Percentiles rank a stretch among this genome's conserved stretches.
These are phyloP conservation scores for Elsinoe batatas DNA, from an alignment of 2,329 filamentous ascomycete species.

Conservation along the genomic window DNA sequence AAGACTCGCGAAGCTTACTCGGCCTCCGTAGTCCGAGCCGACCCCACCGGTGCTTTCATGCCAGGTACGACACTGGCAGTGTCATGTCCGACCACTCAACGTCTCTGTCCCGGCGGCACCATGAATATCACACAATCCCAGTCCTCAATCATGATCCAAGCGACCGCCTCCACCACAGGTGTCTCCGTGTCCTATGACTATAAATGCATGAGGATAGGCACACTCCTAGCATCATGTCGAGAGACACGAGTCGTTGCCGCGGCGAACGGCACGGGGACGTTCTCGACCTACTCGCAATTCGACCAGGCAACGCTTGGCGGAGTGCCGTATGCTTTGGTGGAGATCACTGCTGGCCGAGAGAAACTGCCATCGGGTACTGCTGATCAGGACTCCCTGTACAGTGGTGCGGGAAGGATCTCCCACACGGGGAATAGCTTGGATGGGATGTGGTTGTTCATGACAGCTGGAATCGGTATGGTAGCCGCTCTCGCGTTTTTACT, in stretches of 20 bases:
- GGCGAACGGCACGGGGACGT: background rate
- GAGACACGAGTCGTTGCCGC: background rate
- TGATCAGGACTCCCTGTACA: background rate
- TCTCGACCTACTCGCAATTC: background rate
- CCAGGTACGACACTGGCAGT: background rate
- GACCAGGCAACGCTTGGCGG: background rate
- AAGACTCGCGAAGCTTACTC: background rate
- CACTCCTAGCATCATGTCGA: background rate
- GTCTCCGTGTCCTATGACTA: background rate
- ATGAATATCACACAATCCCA: slow-evolving; percentile 5
- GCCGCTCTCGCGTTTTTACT: background rate
- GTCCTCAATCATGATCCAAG: background rate
- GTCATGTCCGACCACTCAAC: background rate
- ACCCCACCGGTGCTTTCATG: background rate
- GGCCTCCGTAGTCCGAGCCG: background rate
- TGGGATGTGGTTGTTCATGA: background rate
- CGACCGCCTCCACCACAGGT: background rate
- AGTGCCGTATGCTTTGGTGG: background rate
- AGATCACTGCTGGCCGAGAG: slow-evolving; percentile 1
- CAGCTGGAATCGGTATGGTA: background rate
- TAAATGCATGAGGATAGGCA: background rate
- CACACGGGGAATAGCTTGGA: background rate
- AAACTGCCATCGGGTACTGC: background rate
- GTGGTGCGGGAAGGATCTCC: background rate
- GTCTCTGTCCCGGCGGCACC: background rate